Base-by-base conservation (phyloP, 495 filamentous ascomycete species). In the Aspergillus avenaceus region DNA sequence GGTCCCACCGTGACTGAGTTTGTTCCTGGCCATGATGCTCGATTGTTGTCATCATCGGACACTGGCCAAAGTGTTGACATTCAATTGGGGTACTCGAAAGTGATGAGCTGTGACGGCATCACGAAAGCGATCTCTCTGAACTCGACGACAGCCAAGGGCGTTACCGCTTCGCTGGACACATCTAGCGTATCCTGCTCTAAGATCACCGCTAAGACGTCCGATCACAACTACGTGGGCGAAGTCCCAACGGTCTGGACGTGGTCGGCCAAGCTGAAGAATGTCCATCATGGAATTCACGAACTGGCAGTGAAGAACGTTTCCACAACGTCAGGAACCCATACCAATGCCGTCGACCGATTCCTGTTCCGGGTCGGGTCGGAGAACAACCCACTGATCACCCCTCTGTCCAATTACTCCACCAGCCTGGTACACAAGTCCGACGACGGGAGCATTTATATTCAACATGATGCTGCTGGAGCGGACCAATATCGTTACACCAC, bases 1-100 rank as follows among this genome's bases (percentile, higher is more conserved):
- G 65, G 71, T 1, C 84, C 85, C 5, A 82, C 83, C 69, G 81
- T 89, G 54, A 87, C 85, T 6, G 72, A 74, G 42, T 83, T 88
- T 53, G 45, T 61, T 0, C 85, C 85, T 0, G 83, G 84, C 2
- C 85, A 89, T 54, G 85, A 89, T 50, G 51, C 58, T 0, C 79
- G 82, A 3, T 47, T 86, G 0, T 55, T 77, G 5, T 85, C 84
- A 0, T 74, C 65, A 4, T 72, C 70, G 5, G 48, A 29, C n/a
- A 62, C 71, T 1, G 67, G 63, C 19, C 66, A 76, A 37, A 54
- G 67, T 5, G 76, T 85, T 26, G 60, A 62, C 3, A 54, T 84
- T 6, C 50, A 72, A 2, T 54, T 85, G 26, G 63, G 74, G 31
- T 89, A 83, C 64, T 84, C 80, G 2, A 69, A 65, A 0, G 56